Conservation (phyloP, 2,329 filamentous ascomycete genomes). For the Elsinoe arachidis region DNA sequence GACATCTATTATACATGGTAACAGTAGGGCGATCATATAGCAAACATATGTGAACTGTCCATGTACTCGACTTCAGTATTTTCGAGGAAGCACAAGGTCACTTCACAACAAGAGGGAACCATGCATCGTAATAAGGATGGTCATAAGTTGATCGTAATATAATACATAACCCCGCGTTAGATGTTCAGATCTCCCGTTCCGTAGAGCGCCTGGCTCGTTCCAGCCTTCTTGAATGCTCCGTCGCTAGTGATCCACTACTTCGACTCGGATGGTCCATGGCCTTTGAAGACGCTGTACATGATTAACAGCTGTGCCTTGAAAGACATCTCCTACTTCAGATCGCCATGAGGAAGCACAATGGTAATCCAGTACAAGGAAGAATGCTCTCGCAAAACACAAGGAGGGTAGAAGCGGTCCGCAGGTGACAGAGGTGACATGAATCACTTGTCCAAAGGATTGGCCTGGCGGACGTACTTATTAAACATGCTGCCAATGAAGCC, state of each 20-base stretch:
- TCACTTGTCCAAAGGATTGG: constrained; percentile 1
- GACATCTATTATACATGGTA: too few species aligned
- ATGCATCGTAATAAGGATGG: not conserved
- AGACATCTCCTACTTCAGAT: not conserved
- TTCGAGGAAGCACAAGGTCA: too few species aligned
- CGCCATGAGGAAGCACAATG: not conserved
- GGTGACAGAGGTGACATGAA: not conserved
- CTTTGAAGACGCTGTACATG: not conserved
- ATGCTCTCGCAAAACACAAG: not conserved
- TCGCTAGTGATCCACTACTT: not conserved
- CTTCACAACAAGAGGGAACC: too few species aligned
- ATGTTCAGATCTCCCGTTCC: not conserved
- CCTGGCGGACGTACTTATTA: constrained; percentile 14
- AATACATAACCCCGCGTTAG: not conserved
- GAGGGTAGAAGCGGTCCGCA: not conserved
- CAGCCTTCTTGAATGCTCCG: not conserved
- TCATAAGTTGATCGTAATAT: not conserved
- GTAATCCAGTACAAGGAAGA: not conserved
- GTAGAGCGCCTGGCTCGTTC: too few species aligned
- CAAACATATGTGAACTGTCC: too few species aligned
- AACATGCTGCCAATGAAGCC: constrained; percentile 18
- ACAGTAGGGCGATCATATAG: too few species aligned
- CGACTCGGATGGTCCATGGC: not conserved
- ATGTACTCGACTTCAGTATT: too few species aligned
- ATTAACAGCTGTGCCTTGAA: not conserved